Evolutionary conservation across 768 basidiomycete genomes (phyloP).

Genomic region (Paxillus rubicundulus): DNA sequence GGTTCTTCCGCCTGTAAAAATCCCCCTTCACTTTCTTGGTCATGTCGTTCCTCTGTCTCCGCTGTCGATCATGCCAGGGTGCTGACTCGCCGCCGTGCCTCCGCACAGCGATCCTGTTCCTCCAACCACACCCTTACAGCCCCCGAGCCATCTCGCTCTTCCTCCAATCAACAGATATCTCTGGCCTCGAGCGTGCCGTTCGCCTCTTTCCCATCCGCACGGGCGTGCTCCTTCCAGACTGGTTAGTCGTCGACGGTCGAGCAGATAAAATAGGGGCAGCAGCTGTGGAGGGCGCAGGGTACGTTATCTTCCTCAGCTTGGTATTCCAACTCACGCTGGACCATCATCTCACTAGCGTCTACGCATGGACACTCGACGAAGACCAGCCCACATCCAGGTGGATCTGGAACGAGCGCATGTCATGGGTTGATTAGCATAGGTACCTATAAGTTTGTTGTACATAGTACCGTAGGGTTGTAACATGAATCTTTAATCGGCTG

Average conservation of each 20-base stretch:
- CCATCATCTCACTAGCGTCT: constrained; percentile 11
- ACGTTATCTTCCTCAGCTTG: constrained; percentile 21
- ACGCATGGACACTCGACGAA: constrained; percentile 11
- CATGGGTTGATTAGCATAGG: constrained; percentile 46
- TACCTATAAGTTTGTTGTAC: constrained; percentile 31
- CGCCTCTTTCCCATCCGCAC: constrained; percentile 86
- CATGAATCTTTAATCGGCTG: constrained; percentile 1
- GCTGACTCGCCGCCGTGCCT: constrained; percentile 9
- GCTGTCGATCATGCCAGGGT: neutral
- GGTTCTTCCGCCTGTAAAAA: neutral
- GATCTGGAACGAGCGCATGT: constrained; percentile 47
- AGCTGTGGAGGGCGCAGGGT: constrained; percentile 80
- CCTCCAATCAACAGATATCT: constrained; percentile 53
- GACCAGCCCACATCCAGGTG: constrained; percentile 36
- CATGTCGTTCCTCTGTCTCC: neutral
- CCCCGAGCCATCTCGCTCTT: constrained; percentile 45
- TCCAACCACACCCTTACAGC: constrained; percentile 41
- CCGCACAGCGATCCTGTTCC: constrained; percentile 51
- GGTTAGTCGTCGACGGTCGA: constrained; percentile 58
- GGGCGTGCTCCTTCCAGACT: constrained; percentile 73
- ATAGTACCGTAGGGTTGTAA: constrained; percentile 33
- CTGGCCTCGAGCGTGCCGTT: constrained; percentile 62
- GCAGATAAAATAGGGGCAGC: constrained; percentile 63
- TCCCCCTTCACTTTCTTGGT: neutral
- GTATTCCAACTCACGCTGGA: constrained; percentile 5